Conservation (phyloP, 2,329 filamentous ascomycete genomes). For the Orbilia quercus region DNA sequence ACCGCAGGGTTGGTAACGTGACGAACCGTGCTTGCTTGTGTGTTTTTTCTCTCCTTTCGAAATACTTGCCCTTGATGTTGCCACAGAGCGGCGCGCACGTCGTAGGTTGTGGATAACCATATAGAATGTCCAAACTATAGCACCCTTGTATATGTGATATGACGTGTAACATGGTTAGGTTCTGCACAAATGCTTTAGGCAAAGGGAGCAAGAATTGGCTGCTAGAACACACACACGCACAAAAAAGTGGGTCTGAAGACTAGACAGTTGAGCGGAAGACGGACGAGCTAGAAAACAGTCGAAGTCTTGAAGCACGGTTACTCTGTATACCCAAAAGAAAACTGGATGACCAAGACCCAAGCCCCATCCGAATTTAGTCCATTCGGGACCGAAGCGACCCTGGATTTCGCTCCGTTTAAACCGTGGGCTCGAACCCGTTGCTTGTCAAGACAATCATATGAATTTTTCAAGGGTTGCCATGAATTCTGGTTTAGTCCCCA, state of each 20-base stretch:
- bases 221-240: no score
- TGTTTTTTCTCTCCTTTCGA: no score
- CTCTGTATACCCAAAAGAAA: neutral
- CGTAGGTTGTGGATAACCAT: conserved; percentile 23
- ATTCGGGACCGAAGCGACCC: conserved; percentile 25
- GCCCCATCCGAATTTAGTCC: conserved; percentile 13
- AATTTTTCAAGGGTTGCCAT: conserved; percentile 14
- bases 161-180: conserved; percentile 49
- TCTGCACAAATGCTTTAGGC: conserved; percentile 25
- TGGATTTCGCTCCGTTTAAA: conserved; percentile 30
- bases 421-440: conserved; percentile 24
- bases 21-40: conserved; percentile 1
- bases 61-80: no score
- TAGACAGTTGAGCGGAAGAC: no score
- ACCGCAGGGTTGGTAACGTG: conserved; percentile 26
- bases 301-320: neutral
- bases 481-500: conserved; percentile 17
- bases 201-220: no score
- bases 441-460: conserved; percentile 26
- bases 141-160: conserved; percentile 44
- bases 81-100: conserved; percentile 4
- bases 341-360: conserved; percentile 5
- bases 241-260: no score
- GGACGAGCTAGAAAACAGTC: neutral
- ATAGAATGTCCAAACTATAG: conserved; percentile 48